These are phyloP conservation scores for Infundibulicybe gibba DNA, from an alignment of 768 basidiomycete genomes.

Conservation along the genomic window DNA sequence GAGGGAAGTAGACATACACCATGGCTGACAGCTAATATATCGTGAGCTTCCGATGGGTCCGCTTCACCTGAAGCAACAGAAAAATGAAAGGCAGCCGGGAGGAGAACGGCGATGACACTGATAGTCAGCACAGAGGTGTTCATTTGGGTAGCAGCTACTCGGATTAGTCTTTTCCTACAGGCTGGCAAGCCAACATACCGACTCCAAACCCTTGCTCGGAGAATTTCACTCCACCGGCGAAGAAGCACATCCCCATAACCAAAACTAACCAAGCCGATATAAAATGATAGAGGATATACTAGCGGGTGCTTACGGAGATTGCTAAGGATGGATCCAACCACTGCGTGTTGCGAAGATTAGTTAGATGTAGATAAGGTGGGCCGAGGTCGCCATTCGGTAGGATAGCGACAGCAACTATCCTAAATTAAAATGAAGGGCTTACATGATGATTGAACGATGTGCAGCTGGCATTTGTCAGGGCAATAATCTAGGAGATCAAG, in stretches of 20 bases:
- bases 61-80: conserved; percentile 22
- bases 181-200: conserved; percentile 41
- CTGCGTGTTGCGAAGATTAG: conserved; percentile 28
- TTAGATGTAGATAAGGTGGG: neutral
- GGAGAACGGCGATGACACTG: conserved; percentile 74
- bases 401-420: too few species aligned
- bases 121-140: conserved; percentile 75
- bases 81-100: conserved; percentile 80
- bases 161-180: neutral
- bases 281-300: neutral
- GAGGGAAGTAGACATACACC: conserved; percentile 47
- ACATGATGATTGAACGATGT: conserved; percentile 81
- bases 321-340: conserved; percentile 84
- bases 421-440: conserved; percentile 20
- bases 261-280: conserved; percentile 45
- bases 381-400: neutral
- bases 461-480: conserved; percentile 53
- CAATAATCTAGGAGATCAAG: conserved; percentile 36
- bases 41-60: conserved; percentile 24
- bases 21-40: conserved; percentile 67
- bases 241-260: conserved; percentile 89
- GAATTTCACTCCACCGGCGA: conserved; percentile 75
- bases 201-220: conserved; percentile 78
- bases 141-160: conserved; percentile 55
- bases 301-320: conserved; percentile 62